These are phyloP conservation scores for Pulveroboletus sp. DNA, from an alignment of 768 basidiomycete genomes.

Conservation along the genomic window DNA sequence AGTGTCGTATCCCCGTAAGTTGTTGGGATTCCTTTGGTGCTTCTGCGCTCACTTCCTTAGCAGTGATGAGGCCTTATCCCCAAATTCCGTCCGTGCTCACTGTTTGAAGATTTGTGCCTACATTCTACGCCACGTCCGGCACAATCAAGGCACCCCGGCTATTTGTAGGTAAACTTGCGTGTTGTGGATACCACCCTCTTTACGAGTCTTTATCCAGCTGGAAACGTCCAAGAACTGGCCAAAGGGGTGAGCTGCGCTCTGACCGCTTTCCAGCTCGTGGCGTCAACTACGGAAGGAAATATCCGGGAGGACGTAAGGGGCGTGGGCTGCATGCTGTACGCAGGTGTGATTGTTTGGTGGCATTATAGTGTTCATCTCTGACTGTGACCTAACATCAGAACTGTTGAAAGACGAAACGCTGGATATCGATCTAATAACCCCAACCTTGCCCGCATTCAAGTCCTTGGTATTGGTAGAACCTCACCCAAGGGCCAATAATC, in stretches of 20 bases:
- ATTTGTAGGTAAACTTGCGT: slow-evolving; percentile 41
- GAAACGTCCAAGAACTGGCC: slow-evolving; percentile 51
- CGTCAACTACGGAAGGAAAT: slow-evolving; percentile 49
- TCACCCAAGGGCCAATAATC: slow-evolving; percentile 42
- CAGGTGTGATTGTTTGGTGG: slow-evolving; percentile 42
- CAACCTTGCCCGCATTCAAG: slow-evolving; percentile 80
- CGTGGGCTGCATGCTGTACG: slow-evolving; percentile 76
- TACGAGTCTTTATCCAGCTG: slow-evolving; percentile 39
- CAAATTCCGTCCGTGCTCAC: slow-evolving; percentile 46
- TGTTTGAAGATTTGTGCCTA: slow-evolving; percentile 84
- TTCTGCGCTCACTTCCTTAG: slow-evolving; percentile 1
- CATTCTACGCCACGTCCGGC: slow-evolving; percentile 69
- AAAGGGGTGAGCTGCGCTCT: slow-evolving; percentile 65
- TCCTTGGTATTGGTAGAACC: slow-evolving; percentile 54
- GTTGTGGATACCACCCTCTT: slow-evolving; percentile 6
- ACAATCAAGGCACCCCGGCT: slow-evolving; percentile 48
- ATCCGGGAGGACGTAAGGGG: slow-evolving; percentile 76
- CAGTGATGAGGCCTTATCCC: slow-evolving; percentile 32
- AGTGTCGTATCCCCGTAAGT: slow-evolving; percentile 20
- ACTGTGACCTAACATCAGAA: slow-evolving; percentile 40
- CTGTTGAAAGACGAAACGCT: slow-evolving; percentile 84
- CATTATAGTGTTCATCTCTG: neutral
- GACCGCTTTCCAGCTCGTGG: slow-evolving; percentile 57
- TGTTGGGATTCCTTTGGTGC: neutral
- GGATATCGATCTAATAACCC: slow-evolving; percentile 75